Base-by-base conservation (phyloP, 805 yeast species). In the Wickerhamomyces ciferrii region DNA sequence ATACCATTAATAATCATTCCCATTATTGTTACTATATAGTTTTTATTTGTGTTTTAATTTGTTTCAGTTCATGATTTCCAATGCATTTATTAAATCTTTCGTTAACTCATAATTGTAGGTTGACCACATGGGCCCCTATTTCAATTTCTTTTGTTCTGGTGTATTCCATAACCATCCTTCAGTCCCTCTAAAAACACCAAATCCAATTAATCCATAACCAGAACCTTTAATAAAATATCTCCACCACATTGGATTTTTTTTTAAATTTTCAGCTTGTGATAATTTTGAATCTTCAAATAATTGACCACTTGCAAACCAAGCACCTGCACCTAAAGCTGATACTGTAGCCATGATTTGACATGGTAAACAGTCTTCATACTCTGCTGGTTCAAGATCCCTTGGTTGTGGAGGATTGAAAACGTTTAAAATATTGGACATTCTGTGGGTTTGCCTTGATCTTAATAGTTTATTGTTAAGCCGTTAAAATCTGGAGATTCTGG, bases 271-370 rank as follows among this genome's bases (percentile, higher is more conserved):
- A 35, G 62, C 60, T 5, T 51, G 35, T 2, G 63, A 49, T 11
- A 68, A 37, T 21, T 70, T 68, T 38, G 69, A 72, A 49, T 72
- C 75, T 38, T 65, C 65, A 58, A 82, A 81, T 2, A 81, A 78
- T 44, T 64, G 58, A 1, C 87, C 85, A 18, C 82, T 66, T 17
- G 75, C 71, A 48, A 86, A 70, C 62, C 83, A 86, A 0, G 72
- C 59, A 21, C 94, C 95, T 5, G 83, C 83, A 4, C 71, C 79
- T 1, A 83, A 47, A 24, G 83, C 71, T 17, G 81, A 74, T 9
- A 74, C 56, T 1, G 88, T 72, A 40, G 85, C 84, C 69, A 84
- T 77, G 1, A 80, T 60, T 49, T 85, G 84, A 56, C 96, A 87
- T 2, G 85, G 80, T 2, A 83, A 53, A 57, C 96, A 87, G 52